phyloP scores from a whole-genome alignment of 192 early-diverging fungal species.

The Oehlia diaphana region DNA sequence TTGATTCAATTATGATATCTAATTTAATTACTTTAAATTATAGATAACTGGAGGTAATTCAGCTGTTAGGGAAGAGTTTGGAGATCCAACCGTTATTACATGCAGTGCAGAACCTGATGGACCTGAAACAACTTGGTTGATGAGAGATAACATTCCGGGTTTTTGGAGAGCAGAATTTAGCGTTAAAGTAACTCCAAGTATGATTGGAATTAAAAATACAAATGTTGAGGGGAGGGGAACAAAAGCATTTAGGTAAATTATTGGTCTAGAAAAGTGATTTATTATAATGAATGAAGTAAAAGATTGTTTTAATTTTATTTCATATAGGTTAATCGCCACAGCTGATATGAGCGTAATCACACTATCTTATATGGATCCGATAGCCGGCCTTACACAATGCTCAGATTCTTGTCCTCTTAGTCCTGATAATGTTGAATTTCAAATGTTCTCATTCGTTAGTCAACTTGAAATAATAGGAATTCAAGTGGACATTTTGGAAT shows the following conservation, averaged over 20 bases:
- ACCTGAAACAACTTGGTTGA: slow-evolving; percentile 50
- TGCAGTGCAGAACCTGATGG: slow-evolving; percentile 19
- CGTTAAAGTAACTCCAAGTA: slow-evolving; percentile 55
- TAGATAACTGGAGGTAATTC: slow-evolving; percentile 23
- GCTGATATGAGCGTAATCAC: slow-evolving; percentile 54
- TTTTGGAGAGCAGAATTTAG: slow-evolving; percentile 64
- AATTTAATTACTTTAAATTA: neutral
- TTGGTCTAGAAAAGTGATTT: neutral
- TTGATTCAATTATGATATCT: neutral
- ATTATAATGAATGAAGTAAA: neutral
- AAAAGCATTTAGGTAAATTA: slow-evolving; percentile 53
- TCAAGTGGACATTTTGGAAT: slow-evolving; percentile 59
- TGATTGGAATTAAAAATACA: slow-evolving; percentile 69
- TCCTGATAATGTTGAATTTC: slow-evolving; percentile 27
- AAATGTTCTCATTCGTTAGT: slow-evolving; percentile 47
- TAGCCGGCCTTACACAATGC: neutral
- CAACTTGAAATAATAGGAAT: slow-evolving; percentile 49
- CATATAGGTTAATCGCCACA: slow-evolving; percentile 53
- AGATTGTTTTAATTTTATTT: neutral
- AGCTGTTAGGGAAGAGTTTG: neutral
- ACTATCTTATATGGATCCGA: slow-evolving; percentile 61
- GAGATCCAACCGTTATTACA: slow-evolving; percentile 5
- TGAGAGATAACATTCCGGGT: slow-evolving; percentile 68
- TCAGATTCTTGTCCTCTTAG: slow-evolving; percentile 4
- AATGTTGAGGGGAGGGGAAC: slow-evolving; percentile 58